phyloP scores from a whole-genome alignment of 2,329 filamentous ascomycete species.

The Neofusicoccum sp. region DNA sequence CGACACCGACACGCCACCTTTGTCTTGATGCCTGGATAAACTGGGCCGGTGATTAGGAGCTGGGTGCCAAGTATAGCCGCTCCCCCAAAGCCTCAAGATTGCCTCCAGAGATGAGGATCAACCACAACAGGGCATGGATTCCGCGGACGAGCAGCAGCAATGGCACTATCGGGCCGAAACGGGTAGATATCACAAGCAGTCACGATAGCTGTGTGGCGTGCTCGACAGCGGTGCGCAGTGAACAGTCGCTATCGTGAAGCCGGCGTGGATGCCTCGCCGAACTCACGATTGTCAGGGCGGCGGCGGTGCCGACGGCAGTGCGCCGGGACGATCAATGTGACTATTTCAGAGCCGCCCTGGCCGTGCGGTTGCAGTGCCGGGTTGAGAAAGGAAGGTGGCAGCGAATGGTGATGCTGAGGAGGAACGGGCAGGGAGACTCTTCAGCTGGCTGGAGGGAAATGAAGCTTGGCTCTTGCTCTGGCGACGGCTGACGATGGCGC shows the following conservation, averaged over 20 bases:
- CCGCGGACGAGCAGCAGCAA: background rate
- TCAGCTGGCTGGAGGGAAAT: slow-evolving; percentile 14
- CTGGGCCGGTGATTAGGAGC: background rate
- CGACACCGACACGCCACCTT: background rate
- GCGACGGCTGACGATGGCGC: slow-evolving; percentile 10
- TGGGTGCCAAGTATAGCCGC: background rate
- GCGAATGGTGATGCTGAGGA: background rate
- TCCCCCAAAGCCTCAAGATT: background rate
- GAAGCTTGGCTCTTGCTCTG: slow-evolving; percentile 3
- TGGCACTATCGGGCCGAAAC: slow-evolving; percentile 1
- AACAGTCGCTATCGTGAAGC: background rate
- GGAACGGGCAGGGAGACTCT: background rate
- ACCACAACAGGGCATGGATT: background rate
- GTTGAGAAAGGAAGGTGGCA: slow-evolving; percentile 19
- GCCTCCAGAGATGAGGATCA: slow-evolving; percentile 6
- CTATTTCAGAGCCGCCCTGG: background rate
- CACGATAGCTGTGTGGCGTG: background rate
- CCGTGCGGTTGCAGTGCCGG: background rate
- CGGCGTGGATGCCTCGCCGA: background rate
- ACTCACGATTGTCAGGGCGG: background rate
- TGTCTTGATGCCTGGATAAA: background rate
- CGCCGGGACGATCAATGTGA: background rate
- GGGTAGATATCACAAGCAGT: background rate
- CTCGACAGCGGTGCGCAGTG: background rate
- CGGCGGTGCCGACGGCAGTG: background rate